phyloP scores from a whole-genome alignment of 306 rosid genomes.

The Cucurbita argyrosperma region DNA sequence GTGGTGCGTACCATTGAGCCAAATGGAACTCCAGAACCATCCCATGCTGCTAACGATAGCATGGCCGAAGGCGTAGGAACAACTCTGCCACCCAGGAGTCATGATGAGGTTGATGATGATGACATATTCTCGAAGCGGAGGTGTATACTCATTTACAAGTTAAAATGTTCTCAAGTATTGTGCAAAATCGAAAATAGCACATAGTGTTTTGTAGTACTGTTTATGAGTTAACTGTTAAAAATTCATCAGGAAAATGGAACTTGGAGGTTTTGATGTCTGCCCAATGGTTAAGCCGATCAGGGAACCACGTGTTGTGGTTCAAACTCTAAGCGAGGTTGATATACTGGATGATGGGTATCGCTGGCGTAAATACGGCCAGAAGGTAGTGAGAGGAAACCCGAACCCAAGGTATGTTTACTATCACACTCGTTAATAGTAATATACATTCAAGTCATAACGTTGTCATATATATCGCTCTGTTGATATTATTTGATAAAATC shows the following conservation, averaged over 20 bases:
- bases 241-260: constrained; percentile 68
- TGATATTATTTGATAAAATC: neutral
- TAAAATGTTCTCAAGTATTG: neutral
- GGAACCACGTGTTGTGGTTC: constrained; percentile 97
- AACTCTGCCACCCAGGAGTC: constrained; percentile 27
- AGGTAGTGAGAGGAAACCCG: constrained; percentile 97
- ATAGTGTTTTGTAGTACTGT: constrained; percentile 7
- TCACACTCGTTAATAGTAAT: neutral
- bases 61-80: constrained; percentile 43
- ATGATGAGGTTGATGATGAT: constrained; percentile 68
- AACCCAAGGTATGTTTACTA: constrained; percentile 64
- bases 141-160: constrained; percentile 31
- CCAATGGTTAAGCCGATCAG: constrained; percentile 86
- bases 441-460: neutral
- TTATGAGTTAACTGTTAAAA: neutral
- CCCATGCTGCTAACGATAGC: constrained; percentile 43
- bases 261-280: constrained; percentile 36
- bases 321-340: constrained; percentile 94
- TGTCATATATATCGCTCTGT: neutral
- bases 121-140: constrained; percentile 79
- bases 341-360: constrained; percentile 99
- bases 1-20: constrained; percentile 38
- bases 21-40: constrained; percentile 40
- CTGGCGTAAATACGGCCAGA: constrained; percentile 99
- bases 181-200: constrained; percentile 3